Evolutionary conservation across 352 stramenopile genomes (phyloP), one percentile per base, ranked within the genome.

Genomic region (Phytopythium litorale): DNA sequence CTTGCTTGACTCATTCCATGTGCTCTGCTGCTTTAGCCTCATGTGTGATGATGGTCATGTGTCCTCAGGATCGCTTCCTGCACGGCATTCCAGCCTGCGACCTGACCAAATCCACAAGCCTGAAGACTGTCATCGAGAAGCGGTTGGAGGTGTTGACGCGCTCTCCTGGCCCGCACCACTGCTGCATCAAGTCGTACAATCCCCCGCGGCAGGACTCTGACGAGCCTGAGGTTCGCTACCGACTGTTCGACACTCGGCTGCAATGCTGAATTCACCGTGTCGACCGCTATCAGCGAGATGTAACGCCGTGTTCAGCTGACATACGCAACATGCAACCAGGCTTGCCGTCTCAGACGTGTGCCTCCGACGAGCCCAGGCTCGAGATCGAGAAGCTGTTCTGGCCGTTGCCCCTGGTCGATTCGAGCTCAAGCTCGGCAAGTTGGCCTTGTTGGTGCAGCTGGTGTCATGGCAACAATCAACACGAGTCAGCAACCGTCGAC

Each of bases 141-240:
- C 68, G 76, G 0, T 55, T 91, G 2, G 42, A n/a, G 9, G 71
- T 73, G 16, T 54, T 92, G 42, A 18, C 84, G 9, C 28, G 43
- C 9, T 53, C 53, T 3, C 33, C 54, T 0, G 50, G 73, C 8
- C 43, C 60, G 4, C 58, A 80, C 3, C 79, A 91, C 49, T 91
- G 77, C 56, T 92, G 84, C 19, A 71, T 92, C 55, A 92, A 92
- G 56, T 84, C 81, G 9, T 92, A 91, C 62, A 73, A 35, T 23
- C 72, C 62, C 46, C 65, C 54, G 15, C 71, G 58, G 32, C 73
- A 42, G 48, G 45, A 53, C 23, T 38, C 25, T n/a, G 30, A 12
- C 18, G 45, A 19, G 28, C 42, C 38, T 30, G 77, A 54, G 5
- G 69, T 90, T 63, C 81, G 84, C 48, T 91, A 84, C 64, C 81